A percentile compares a stretch with the other conserved stretches of the same genome.
phyloP scores from a whole-genome alignment of 768 basidiomycete species.

The Suillus subaureus region DNA sequence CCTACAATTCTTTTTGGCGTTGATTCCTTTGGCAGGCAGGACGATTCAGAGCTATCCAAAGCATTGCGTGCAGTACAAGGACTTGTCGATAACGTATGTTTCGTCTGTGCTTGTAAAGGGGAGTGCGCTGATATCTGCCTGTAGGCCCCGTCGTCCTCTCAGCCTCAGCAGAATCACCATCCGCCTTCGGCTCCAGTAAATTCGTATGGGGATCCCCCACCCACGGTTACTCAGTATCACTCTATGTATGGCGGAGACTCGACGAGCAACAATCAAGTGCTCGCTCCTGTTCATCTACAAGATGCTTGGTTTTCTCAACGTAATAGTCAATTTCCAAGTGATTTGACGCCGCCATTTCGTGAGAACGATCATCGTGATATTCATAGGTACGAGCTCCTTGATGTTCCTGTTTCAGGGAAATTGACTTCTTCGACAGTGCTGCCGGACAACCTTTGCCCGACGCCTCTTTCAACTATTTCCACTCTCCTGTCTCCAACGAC shows the following conservation, averaged over 20 bases:
- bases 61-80: neutral
- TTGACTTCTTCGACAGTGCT: neutral
- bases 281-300: neutral
- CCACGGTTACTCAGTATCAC: neutral
- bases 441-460: neutral
- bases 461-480: neutral
- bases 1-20: too few relatives aligned
- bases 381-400: neutral
- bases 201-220: neutral
- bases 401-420: neutral
- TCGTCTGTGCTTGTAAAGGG: neutral
- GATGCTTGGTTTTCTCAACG: neutral
- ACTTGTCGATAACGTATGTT: neutral
- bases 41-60: neutral
- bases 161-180: neutral
- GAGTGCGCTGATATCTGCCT: neutral
- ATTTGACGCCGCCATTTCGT: neutral
- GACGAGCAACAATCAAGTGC: neutral
- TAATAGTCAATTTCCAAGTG: neutral
- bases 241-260: too few relatives aligned
- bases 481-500: neutral
- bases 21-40: neutral
- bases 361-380: neutral
- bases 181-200: neutral
- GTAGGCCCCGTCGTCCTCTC: neutral